Evolutionary conservation across 2,329 filamentous ascomycete genomes (phyloP).

Genomic region (Penicillium janthinellum): DNA sequence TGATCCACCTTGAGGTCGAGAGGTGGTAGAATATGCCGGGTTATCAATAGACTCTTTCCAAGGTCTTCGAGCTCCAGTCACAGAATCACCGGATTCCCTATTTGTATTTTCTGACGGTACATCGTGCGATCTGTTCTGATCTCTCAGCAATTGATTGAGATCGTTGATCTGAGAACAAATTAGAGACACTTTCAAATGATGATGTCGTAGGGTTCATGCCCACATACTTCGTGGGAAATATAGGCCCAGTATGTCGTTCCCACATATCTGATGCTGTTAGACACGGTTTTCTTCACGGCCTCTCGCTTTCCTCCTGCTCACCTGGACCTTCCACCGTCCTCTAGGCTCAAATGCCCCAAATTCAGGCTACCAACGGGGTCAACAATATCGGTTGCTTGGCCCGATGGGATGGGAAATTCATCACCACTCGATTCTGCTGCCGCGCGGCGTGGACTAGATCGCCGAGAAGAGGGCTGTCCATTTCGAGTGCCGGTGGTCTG

Average conservation of each 20-base stretch:
- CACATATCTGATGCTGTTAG: conserved; percentile 40
- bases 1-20: conserved; percentile 29
- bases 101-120: conserved; percentile 21
- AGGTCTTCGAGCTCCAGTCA: conserved; percentile 14
- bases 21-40: conserved; percentile 9
- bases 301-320: not conserved
- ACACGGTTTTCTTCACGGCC: not conserved
- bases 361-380: conserved; percentile 47
- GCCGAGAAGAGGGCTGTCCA: conserved; percentile 24
- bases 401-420: conserved; percentile 47
- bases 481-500: conserved; percentile 16
- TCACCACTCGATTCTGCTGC: conserved; percentile 39
- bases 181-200: not conserved
- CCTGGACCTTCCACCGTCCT: conserved; percentile 45
- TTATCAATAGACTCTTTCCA: conserved; percentile 27
- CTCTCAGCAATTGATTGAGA: conserved; percentile 46
- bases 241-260: conserved; percentile 51
- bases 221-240: conserved; percentile 46
- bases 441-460: conserved; percentile 37
- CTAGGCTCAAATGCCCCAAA: conserved; percentile 46
- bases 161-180: conserved; percentile 42
- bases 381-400: conserved; percentile 45
- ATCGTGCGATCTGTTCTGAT: conserved; percentile 43
- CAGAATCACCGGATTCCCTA: conserved; percentile 28
- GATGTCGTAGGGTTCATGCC: not conserved